Base-by-base conservation (phyloP, 1,139 yeast species). In the Pneumocystis jirovecii region DNA sequence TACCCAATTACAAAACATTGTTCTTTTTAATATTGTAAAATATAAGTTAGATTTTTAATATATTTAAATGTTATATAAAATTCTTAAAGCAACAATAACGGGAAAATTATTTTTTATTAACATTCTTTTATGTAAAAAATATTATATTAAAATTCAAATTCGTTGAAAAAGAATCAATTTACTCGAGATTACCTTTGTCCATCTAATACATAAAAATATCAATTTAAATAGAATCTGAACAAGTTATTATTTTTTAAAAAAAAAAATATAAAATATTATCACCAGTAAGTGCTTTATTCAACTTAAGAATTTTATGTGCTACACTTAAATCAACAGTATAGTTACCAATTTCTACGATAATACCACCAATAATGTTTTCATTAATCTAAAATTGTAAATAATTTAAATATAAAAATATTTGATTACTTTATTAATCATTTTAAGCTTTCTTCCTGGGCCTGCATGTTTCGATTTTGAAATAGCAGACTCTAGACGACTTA, bases 291-390 rank as follows among this genome's bases (percentile, higher is more conserved):
- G 88, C 84, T 79, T 87, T 85, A 86, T 95, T 93, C 80, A 91
- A 86, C 80, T 84, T 89, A 76, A 87, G 82, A 75, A 93, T 85
- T 83, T 86, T 90, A 75, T 89, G 79, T 68, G 93, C 82, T 72
- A 93, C 85, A 68, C 96, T 87, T 77, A 93, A 83, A 78, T 93
- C 99, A 73, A 90, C 96, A 70, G 97, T 91, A 78, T 87, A 89
- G 81, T 93, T 98, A 75, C 95, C 97, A 73, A 93, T 91, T 79
- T 91, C 96, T 68, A 93, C 96, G 72, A 95, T 80, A 77, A 93
- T 84, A 74, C 98, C 99, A 75, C 99, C 98, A 76, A 89, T 83
- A 74, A 93, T 88, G 70, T 88, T 96, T 70, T 96, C 89, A 81
- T 89, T 84, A 70, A 93, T 87, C 69, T 68, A 29, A 15, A 29